Evolutionary conservation across 2,329 filamentous ascomycete genomes (phyloP), one percentile per base, ranked within the genome.

Genomic region (Phaeoacremonium minimum): DNA sequence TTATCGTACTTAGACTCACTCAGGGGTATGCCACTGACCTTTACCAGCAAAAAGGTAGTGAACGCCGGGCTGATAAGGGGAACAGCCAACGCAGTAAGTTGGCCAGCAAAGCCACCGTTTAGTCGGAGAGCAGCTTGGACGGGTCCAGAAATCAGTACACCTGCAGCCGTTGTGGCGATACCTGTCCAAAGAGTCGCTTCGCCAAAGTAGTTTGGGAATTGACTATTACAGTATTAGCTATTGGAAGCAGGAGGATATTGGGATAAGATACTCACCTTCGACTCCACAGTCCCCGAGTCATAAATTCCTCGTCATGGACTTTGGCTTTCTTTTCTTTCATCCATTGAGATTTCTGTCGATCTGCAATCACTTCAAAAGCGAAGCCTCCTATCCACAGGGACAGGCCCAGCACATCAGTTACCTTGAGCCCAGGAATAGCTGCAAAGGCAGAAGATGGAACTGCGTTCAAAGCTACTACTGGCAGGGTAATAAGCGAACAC

Each of bases 141-240:
- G 1, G 74, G 68, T n/a, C 57, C 60, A 12, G 65, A 63, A 2
- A 73, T 56, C 33, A 87, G 60, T 2, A 77, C 62, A 1, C 80
- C 78, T 0, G 71, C 76, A 0, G 77, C 70, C 1, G 67, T 59
- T 5, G 76, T 73, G 1, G 81, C 79, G 40, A 86, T 73, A 2
- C 83, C 82, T 0, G 74, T 78, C 83, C 81, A 87, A 19, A 87
- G 62, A 9, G 77, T 81, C 18, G 68, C 71, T 56, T 86, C 82
- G n/a, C 82, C 83, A 53, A 86, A 83, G 61, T 86, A 86, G 50
- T 86, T 83, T 1, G 82, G 82, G 56, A 83, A 78, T 42, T 78
- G 61, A 32, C 68, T 64, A 18, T 19, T 4, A 15, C 13, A 15
- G 18, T 4, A 22, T 15, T 30, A n/a, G n/a, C n/a, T n/a, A 5